A percentile compares a stretch with the other conserved stretches of the same genome.
These are phyloP conservation scores for Claviceps purpurea DNA, from an alignment of 2,329 filamentous ascomycete species.

Conservation along the genomic window DNA sequence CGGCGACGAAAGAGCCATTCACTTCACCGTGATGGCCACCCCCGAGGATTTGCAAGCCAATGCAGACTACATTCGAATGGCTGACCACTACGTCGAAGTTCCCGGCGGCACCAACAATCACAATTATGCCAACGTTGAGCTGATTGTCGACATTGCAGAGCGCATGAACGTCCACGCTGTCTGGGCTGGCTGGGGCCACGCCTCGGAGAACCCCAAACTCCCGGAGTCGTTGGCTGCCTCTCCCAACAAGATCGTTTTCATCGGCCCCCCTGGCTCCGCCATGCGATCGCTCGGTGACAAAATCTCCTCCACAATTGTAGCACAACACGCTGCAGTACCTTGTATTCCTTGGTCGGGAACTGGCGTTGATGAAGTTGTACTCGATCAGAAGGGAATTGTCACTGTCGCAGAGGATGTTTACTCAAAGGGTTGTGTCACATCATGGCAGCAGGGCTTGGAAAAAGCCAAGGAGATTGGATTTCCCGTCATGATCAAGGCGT, in stretches of 20 bases:
- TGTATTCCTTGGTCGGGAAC: conserved; percentile 99
- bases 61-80: conserved; percentile 99
- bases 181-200: conserved; percentile 98
- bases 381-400: conserved; percentile 77
- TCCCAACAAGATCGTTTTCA: conserved; percentile 98
- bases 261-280: conserved; percentile 90
- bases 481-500: conserved; percentile 99
- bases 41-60: conserved; percentile 96
- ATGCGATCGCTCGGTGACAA: conserved; percentile 99
- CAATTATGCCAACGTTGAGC: conserved; percentile 98
- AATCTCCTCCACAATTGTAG: conserved; percentile 98
- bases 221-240: conserved; percentile 93
- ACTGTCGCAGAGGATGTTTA: conserved; percentile 82
- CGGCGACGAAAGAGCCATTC: conserved; percentile 93
- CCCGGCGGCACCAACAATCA: conserved; percentile 99
- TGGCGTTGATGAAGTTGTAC: conserved; percentile 66
- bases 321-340: conserved; percentile 88
- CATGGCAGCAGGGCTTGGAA: conserved; percentile 76
- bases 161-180: conserved; percentile 97
- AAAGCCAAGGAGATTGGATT: conserved; percentile 89
- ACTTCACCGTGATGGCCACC: conserved; percentile 99
- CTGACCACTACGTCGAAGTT: conserved; percentile 97
- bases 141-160: conserved; percentile 97
- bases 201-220: conserved; percentile 95
- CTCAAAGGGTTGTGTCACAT: conserved; percentile 78